Conservation (phyloP, 768 basidiomycete genomes). For the Boletus subparvulus region DNA sequence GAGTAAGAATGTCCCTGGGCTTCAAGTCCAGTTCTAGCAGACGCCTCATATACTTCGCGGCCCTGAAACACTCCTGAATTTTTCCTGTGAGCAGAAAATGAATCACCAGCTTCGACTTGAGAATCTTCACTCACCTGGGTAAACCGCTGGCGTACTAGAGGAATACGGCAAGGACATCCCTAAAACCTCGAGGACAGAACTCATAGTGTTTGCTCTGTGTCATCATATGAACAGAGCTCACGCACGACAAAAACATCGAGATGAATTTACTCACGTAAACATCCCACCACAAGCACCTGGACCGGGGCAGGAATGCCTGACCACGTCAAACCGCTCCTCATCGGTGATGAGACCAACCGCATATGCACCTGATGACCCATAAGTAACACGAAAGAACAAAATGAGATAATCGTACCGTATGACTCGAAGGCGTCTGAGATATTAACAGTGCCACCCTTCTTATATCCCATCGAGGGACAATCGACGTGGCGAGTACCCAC, state of each 20-base stretch:
- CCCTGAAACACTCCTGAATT: slow-evolving; percentile 76
- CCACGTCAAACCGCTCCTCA: slow-evolving; percentile 80
- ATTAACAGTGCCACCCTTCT: slow-evolving; percentile 81
- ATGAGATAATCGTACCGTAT: slow-evolving; percentile 49
- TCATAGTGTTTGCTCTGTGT: slow-evolving; percentile 81
- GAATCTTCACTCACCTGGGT: slow-evolving; percentile 48
- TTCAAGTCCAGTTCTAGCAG: slow-evolving; percentile 79
- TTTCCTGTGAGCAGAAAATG: slow-evolving; percentile 51
- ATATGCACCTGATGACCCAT: slow-evolving; percentile 58
- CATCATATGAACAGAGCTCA: neutral
- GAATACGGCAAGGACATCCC: slow-evolving; percentile 88
- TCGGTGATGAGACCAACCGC: slow-evolving; percentile 74
- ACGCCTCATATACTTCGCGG: slow-evolving; percentile 72
- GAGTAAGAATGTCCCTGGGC: slow-evolving; percentile 73
- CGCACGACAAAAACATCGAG: neutral
- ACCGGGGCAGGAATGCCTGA: slow-evolving; percentile 83
- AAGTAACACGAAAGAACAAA: neutral
- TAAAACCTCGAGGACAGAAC: slow-evolving; percentile 76
- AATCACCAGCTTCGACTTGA: neutral
- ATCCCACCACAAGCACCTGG: slow-evolving; percentile 86
- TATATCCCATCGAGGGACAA: slow-evolving; percentile 74
- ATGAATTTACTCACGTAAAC: slow-evolving; percentile 59
- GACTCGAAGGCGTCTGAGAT: slow-evolving; percentile 86
- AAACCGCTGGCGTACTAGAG: slow-evolving; percentile 66
- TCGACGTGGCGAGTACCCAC: slow-evolving; percentile 74